phyloP scores from a whole-genome alignment of 139 green algal species.

The Coccomyxa sp. region DNA sequence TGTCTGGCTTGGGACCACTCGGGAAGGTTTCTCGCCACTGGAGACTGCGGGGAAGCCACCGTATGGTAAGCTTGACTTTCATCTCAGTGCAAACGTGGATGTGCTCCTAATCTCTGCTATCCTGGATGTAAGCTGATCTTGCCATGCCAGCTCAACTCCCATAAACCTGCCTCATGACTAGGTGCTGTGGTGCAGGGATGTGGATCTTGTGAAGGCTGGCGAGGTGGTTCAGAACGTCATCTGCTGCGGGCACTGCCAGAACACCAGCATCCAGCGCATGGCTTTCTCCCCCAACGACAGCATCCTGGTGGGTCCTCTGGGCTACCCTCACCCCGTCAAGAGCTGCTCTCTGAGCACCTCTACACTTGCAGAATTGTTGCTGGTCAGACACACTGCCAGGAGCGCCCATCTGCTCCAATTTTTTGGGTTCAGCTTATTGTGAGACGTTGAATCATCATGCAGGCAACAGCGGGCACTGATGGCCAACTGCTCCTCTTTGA shows the following conservation, averaged over 20 bases:
- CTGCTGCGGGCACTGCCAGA: constrained; percentile 44
- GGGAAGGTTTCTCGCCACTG: constrained; percentile 17
- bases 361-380: not conserved
- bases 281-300: constrained; percentile 39
- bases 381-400: not conserved
- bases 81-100: not conserved
- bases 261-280: constrained; percentile 21
- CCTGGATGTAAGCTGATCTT: too few relatives aligned
- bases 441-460: not conserved
- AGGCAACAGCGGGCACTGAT: constrained; percentile 3
- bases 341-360: not conserved
- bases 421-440: not conserved
- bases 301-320: constrained; percentile 34
- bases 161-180: too few relatives aligned
- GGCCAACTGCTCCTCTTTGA: not conserved
- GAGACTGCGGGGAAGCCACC: constrained; percentile 18
- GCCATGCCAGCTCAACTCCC: too few relatives aligned
- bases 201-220: not conserved
- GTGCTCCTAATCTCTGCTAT: not conserved
- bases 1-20: constrained; percentile 14
- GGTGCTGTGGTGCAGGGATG: not conserved
- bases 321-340: not conserved
- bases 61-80: constrained; percentile 10
- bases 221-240: constrained; percentile 9
- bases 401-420: not conserved